A percentile compares a stretch with the other conserved stretches of the same genome.
Evolutionary conservation across 2,329 filamentous ascomycete genomes (phyloP).

Genomic region (Corynespora cassiicola): DNA sequence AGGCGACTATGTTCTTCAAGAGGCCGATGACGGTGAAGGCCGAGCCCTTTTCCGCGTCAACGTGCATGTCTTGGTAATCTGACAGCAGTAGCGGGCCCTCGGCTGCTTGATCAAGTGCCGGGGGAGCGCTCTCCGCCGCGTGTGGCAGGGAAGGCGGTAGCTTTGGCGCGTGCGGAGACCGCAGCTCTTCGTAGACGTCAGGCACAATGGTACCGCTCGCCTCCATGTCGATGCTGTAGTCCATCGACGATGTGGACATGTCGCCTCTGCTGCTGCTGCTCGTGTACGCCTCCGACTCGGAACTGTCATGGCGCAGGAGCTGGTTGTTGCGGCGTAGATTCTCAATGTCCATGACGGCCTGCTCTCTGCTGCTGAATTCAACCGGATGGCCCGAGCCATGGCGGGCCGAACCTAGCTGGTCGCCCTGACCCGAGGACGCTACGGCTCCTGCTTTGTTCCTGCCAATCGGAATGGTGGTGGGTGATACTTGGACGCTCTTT

Average conservation of each 20-base stretch:
- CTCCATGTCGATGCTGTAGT: constrained; percentile 45
- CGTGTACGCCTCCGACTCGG: constrained; percentile 45
- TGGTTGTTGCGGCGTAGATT: constrained; percentile 48
- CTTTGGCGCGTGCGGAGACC: constrained; percentile 30
- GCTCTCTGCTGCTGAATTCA: constrained; percentile 34
- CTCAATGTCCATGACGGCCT: constrained; percentile 45
- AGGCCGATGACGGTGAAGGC: constrained; percentile 51
- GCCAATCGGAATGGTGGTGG: constrained; percentile 33
- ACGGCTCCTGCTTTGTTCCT: constrained; percentile 3
- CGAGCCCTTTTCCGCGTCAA: constrained; percentile 39
- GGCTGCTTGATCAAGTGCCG: constrained; percentile 28
- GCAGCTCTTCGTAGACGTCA: constrained; percentile 33
- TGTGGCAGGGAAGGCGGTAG: constrained; percentile 19
- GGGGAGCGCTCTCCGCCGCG: constrained; percentile 30
- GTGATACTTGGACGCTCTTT: constrained; percentile 31
- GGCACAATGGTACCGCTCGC: constrained; percentile 51
- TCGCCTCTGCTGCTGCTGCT: constrained; percentile 39
- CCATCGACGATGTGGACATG: constrained; percentile 28
- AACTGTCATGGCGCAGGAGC: constrained; percentile 47
- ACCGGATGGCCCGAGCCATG: constrained; percentile 17
- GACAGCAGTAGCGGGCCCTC: constrained; percentile 40
- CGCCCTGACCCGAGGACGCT: constrained; percentile 8
- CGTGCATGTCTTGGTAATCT: constrained; percentile 43
- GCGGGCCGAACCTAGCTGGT: constrained; percentile 19
- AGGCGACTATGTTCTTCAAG: constrained; percentile 49